Evolutionary conservation across 768 basidiomycete genomes (phyloP).

Genomic region (Chiua virens): DNA sequence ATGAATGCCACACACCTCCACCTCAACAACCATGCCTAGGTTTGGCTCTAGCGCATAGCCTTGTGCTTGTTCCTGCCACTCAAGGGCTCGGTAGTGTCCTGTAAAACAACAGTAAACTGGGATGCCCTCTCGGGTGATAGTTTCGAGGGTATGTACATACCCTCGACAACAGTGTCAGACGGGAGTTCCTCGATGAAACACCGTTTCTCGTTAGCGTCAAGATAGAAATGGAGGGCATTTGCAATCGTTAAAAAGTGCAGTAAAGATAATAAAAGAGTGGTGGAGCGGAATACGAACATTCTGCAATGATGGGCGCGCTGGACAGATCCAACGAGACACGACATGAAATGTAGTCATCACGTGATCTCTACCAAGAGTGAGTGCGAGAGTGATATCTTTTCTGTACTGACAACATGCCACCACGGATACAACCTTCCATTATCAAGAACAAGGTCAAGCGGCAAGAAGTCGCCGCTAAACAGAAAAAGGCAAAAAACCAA

Average conservation of each 20-base stretch:
- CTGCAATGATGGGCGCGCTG: slow-evolving; percentile 5
- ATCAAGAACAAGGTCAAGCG: slow-evolving; percentile 91
- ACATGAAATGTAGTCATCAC: slow-evolving; percentile 15
- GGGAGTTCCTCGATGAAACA: slow-evolving; percentile 98
- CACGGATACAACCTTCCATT: slow-evolving; percentile 60
- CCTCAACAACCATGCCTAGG: slow-evolving; percentile 88
- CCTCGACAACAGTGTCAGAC: slow-evolving; percentile 92
- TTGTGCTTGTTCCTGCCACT: slow-evolving; percentile 80
- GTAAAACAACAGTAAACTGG: slow-evolving; percentile 1
- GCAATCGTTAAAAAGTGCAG: slow-evolving; percentile 44
- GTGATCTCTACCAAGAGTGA: slow-evolving; percentile 12
- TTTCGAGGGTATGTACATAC: slow-evolving; percentile 39
- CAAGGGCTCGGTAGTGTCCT: slow-evolving; percentile 92
- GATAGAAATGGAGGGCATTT: slow-evolving; percentile 92
- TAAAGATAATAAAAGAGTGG: slow-evolving; percentile 35
- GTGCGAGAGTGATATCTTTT: neutral
- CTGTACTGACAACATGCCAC: slow-evolving; percentile 43
- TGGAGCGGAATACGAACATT: slow-evolving; percentile 27
- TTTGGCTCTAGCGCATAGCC: slow-evolving; percentile 68
- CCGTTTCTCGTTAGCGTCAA: slow-evolving; percentile 88
- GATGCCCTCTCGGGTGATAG: neutral
- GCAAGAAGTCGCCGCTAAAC: slow-evolving; percentile 71
- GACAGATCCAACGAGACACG: neutral
- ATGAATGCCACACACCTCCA: slow-evolving; percentile 60
- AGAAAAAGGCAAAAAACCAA: slow-evolving; percentile 75